Conservation (phyloP, 768 basidiomycete genomes). For the Chalciporus sphaerocephalus region DNA sequence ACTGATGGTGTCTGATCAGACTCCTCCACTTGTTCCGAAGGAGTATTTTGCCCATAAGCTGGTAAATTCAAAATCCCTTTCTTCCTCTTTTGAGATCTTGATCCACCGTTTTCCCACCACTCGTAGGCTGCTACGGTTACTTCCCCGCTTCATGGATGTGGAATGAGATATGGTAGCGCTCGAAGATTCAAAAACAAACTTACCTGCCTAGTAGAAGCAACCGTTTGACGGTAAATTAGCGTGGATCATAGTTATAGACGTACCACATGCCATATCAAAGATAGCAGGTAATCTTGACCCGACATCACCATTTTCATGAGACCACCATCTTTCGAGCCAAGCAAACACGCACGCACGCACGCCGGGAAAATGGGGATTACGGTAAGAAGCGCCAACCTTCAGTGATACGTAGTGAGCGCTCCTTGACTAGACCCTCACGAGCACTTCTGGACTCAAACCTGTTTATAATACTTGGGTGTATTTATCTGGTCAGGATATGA, state of each 20-base stretch:
- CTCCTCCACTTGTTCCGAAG: neutral
- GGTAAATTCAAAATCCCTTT: neutral
- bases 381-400: conserved; percentile 60
- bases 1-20: neutral
- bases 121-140: conserved; percentile 55
- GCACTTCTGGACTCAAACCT: conserved; percentile 15
- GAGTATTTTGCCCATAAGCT: neutral
- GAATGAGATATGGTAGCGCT: neutral
- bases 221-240: neutral
- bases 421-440: neutral
- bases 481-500: conserved; percentile 3
- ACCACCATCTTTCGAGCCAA: conserved; percentile 45
- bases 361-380: conserved; percentile 70
- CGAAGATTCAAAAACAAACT: conserved; percentile 23
- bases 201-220: conserved; percentile 21
- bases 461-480: conserved; percentile 24
- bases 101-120: conserved; percentile 49
- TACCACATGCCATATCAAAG: conserved; percentile 30
- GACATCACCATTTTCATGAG: conserved; percentile 10
- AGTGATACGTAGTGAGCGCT: neutral
- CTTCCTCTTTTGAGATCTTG: conserved; percentile 21
- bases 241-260: neutral
- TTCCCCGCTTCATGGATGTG: conserved; percentile 48
- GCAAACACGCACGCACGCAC: conserved; percentile 51
- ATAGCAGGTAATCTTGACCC: conserved; percentile 19